phyloP scores from a whole-genome alignment of 345 rosid species.

The Boechera stricta region DNA sequence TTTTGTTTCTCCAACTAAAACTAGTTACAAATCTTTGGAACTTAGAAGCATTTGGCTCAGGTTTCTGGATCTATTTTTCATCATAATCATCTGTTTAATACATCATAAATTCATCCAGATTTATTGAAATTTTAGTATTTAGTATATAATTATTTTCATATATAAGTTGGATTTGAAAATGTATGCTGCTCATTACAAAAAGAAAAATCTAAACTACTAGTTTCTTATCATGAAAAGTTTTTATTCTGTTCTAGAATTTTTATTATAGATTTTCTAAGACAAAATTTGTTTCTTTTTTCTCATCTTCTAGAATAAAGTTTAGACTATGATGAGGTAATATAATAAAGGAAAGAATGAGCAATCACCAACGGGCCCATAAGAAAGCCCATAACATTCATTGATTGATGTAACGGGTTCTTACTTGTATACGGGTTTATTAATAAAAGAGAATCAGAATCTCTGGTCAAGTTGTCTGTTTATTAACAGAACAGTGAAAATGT shows the following conservation, averaged over 20 bases:
- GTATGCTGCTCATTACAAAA: neutral
- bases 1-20: neutral
- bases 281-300: neutral
- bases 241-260: neutral
- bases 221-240: neutral
- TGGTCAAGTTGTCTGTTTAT: conserved; percentile 13
- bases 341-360: neutral
- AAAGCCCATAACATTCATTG: conserved; percentile 26
- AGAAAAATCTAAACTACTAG: neutral
- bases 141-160: neutral
- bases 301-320: neutral
- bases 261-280: neutral
- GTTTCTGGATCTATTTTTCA: neutral
- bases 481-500: neutral
- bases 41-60: neutral
- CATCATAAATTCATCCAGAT: neutral
- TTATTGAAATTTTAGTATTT: neutral
- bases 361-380: neutral
- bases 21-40: neutral
- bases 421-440: conserved; percentile 1
- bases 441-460: neutral
- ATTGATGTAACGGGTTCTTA: neutral
- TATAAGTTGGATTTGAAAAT: no score
- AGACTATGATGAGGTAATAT: neutral
- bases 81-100: neutral